phyloP scores from a whole-genome alignment of 768 basidiomycete species.

The Suillus tomentosus region DNA sequence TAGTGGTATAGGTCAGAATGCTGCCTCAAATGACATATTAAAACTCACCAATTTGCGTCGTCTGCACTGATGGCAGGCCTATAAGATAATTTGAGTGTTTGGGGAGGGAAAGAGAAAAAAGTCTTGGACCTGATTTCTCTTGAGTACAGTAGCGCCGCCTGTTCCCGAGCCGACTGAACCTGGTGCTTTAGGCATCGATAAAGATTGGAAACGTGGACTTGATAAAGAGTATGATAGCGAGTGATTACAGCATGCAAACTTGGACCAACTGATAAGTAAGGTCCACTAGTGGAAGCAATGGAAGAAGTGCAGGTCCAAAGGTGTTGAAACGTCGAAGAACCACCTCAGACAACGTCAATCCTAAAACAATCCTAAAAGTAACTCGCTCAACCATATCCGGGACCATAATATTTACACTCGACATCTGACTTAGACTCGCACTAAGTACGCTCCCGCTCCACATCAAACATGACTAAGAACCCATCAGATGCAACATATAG shows the following conservation, averaged over 20 bases:
- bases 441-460: conserved; percentile 36
- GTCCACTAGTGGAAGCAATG: background rate
- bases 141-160: conserved; percentile 16
- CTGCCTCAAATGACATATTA: conserved; percentile 7
- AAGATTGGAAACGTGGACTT: conserved; percentile 10
- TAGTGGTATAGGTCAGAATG: conserved; percentile 21
- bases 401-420: conserved; percentile 6
- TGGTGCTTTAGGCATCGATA: conserved; percentile 43
- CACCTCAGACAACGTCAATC: background rate
- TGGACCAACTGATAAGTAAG: background rate
- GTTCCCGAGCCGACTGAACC: conserved; percentile 10
- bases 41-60: conserved; percentile 66
- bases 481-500: conserved; percentile 47
- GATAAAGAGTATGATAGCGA: conserved; percentile 6
- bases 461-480: conserved; percentile 11
- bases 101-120: background rate
- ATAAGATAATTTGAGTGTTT: background rate
- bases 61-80: conserved; percentile 63
- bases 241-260: conserved; percentile 7
- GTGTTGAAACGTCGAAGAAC: conserved; percentile 6
- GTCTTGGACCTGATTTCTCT: conserved; percentile 27
- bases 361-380: background rate
- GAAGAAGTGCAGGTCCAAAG: background rate
- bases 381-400: conserved; percentile 3
- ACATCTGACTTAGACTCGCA: conserved; percentile 25